A percentile compares a stretch with the other conserved stretches of the same genome.
phyloP scores from a whole-genome alignment of 768 basidiomycete genomes.

The Clavaria fumosa region DNA sequence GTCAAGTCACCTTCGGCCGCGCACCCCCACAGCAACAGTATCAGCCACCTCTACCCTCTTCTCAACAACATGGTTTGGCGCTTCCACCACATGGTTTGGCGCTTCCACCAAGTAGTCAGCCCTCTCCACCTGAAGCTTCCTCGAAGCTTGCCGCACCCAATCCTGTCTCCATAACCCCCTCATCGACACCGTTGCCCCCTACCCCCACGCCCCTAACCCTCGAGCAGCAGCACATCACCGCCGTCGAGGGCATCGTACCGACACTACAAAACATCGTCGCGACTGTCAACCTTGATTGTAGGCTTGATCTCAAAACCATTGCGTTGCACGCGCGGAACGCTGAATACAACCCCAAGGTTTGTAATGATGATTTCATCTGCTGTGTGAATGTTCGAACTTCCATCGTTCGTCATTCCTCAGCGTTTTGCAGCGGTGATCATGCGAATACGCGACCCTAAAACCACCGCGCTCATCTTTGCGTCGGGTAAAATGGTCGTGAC shows the following conservation, averaged over 20 bases:
- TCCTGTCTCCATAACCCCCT: slow-evolving; percentile 20
- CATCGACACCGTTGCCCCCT: slow-evolving; percentile 26
- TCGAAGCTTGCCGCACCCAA: slow-evolving; percentile 31
- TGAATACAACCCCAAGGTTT: slow-evolving; percentile 99
- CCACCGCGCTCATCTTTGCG: slow-evolving; percentile 97
- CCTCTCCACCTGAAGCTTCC: slow-evolving; percentile 25
- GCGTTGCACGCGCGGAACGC: slow-evolving; percentile 96
- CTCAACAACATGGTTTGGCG: slow-evolving; percentile 21
- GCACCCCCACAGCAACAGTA: slow-evolving; percentile 28
- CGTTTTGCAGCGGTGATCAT: slow-evolving; percentile 99
- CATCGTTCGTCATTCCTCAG: slow-evolving; percentile 35
- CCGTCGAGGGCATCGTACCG: slow-evolving; percentile 96
- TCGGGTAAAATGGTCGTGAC: slow-evolving; percentile 99
- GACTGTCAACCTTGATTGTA: slow-evolving; percentile 94
- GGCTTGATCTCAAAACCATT: slow-evolving; percentile 95
- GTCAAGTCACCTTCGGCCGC: slow-evolving; percentile 65
- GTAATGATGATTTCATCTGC: slow-evolving; percentile 34
- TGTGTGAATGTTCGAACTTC: slow-evolving; percentile 44
- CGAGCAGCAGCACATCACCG: slow-evolving; percentile 90
- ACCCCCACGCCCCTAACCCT: slow-evolving; percentile 65
- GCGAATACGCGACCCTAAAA: slow-evolving; percentile 99
- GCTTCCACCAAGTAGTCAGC: slow-evolving; percentile 42
- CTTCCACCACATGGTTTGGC: slow-evolving; percentile 34
- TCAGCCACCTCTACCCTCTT: slow-evolving; percentile 31
- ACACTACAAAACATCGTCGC: slow-evolving; percentile 99